Conservation (phyloP, 2,329 filamentous ascomycete genomes). For the Colletotrichum lupini region DNA sequence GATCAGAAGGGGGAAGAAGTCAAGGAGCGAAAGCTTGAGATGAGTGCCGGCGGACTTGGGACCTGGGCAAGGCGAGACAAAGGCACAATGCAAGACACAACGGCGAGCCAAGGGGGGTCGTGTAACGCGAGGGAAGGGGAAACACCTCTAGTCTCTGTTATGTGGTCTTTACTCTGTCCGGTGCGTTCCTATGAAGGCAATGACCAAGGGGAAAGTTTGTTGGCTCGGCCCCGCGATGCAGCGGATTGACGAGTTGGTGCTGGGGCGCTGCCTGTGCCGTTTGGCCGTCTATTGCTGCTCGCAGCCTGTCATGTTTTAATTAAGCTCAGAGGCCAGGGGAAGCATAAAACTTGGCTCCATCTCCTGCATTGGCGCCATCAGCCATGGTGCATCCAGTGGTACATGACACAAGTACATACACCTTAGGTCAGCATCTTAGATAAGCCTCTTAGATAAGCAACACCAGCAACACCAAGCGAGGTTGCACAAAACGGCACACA, state of each 20-base stretch:
- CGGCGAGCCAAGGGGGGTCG: neutral
- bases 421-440: neutral
- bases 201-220: neutral
- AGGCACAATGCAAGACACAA: neutral
- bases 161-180: too few species aligned
- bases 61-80: neutral
- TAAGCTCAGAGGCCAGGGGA: conserved; percentile 5
- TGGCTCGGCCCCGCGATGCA: conserved; percentile 21
- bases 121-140: neutral
- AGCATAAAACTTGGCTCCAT: neutral
- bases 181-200: too few species aligned
- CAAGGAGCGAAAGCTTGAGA: neutral
- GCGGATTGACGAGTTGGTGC: conserved; percentile 17
- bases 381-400: too few species aligned
- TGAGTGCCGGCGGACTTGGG: neutral
- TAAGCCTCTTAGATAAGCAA: too few species aligned
- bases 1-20: neutral
- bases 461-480: too few species aligned
- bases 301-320: neutral
- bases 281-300: neutral
- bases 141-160: neutral
- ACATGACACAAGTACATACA: too few species aligned
- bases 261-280: conserved; percentile 15
- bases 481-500: too few species aligned
- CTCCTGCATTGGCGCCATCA: neutral